These are phyloP conservation scores for Blastomyces gilchristii DNA, from an alignment of 2,329 filamentous ascomycete species.

Conservation along the genomic window DNA sequence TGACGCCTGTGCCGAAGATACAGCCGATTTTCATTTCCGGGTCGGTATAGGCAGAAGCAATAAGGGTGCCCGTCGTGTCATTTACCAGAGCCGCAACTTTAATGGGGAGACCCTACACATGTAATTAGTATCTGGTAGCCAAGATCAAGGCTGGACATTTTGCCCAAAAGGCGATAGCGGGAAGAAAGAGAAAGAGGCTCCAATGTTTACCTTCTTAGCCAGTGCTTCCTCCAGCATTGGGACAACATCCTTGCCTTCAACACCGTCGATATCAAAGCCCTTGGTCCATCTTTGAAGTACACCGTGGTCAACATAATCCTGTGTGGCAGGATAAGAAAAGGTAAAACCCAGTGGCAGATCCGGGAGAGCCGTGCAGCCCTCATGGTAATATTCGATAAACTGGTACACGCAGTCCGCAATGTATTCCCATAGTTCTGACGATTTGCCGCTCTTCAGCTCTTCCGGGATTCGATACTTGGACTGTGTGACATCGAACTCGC, in stretches of 20 bases:
- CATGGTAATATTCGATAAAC: conserved; percentile 79
- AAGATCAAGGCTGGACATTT: not conserved
- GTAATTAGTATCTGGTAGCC: conserved; percentile 13
- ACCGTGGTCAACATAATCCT: conserved; percentile 87
- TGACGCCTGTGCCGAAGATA: conserved; percentile 97
- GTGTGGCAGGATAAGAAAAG: conserved; percentile 89
- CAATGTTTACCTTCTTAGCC: conserved; percentile 49
- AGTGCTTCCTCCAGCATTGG: conserved; percentile 76
- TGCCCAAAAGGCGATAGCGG: not conserved
- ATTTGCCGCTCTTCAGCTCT: conserved; percentile 74
- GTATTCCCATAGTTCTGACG: conserved; percentile 88
- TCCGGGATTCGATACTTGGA: conserved; percentile 93
- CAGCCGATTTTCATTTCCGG: conserved; percentile 85
- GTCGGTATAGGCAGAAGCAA: conserved; percentile 96
- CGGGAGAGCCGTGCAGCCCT: conserved; percentile 45
- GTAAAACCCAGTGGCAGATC: conserved; percentile 79
- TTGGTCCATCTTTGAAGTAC: conserved; percentile 94
- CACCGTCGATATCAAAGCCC: conserved; percentile 86
- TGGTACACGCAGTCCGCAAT: conserved; percentile 86
- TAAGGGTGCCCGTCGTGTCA: conserved; percentile 92
- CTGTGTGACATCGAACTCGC: conserved; percentile 88
- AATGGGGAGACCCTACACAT: conserved; percentile 68
- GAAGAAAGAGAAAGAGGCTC: conserved; percentile 13
- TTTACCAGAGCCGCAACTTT: conserved; percentile 91
- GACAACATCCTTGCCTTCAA: conserved; percentile 84